Percentiles rank a stretch among this genome's conserved stretches.
These are phyloP conservation scores for Spiraea crenata DNA, from an alignment of 331 rosid species.

Conservation along the genomic window DNA sequence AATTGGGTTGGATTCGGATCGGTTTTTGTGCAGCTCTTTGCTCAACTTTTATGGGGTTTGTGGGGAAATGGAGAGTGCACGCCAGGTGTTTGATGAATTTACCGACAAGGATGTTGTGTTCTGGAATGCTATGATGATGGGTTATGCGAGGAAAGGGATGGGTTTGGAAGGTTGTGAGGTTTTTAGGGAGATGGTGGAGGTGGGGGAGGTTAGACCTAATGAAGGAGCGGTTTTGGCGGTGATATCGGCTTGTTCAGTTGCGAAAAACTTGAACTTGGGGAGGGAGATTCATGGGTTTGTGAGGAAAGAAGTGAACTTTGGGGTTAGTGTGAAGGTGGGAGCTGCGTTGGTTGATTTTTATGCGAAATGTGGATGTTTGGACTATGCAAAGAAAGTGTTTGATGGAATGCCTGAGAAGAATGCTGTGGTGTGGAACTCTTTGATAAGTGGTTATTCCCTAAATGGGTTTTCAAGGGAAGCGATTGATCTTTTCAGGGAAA, in stretches of 20 bases:
- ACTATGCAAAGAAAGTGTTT: conserved; percentile 8
- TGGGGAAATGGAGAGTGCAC: not conserved
- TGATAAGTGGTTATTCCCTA: conserved; percentile 4
- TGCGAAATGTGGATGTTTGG: conserved; percentile 5
- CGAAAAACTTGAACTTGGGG: conserved; percentile 5
- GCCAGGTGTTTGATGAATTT: conserved; percentile 10
- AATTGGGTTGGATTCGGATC: not conserved
- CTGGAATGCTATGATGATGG: conserved; percentile 7
- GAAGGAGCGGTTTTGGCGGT: not conserved
- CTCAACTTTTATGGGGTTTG: conserved; percentile 9
- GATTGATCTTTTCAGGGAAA: conserved; percentile 6
- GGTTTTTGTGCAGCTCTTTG: conserved; percentile 5
- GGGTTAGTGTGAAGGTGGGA: not conserved
- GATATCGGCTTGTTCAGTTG: not conserved
- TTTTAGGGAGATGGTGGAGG: not conserved
- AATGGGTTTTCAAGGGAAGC: not conserved
- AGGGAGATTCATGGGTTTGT: conserved; percentile 4
- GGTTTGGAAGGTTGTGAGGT: not conserved
- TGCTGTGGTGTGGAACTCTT: conserved; percentile 11
- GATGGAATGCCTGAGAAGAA: conserved; percentile 4
- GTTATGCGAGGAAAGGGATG: not conserved
- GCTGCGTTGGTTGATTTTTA: conserved; percentile 9
- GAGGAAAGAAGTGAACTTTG: conserved; percentile 2
- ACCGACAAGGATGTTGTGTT: conserved; percentile 1
- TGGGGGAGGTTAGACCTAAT: not conserved